These are phyloP conservation scores for Cadophora luteo-olivacea DNA, from an alignment of 2,329 filamentous ascomycete genomes.

Conservation along the genomic window DNA sequence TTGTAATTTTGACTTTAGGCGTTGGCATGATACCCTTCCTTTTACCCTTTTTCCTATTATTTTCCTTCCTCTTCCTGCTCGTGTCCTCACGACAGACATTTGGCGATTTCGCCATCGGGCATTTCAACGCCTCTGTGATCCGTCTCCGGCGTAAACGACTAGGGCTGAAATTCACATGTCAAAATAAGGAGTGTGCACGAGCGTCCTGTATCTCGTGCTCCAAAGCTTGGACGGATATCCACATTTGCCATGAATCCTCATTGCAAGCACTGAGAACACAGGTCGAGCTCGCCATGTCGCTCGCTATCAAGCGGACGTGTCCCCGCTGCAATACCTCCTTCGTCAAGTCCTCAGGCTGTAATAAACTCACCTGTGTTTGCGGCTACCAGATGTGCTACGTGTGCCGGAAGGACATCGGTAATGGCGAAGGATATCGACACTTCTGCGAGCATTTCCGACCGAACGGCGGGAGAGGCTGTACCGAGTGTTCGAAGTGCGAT, in stretches of 20 bases:
- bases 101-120: constrained; percentile 49
- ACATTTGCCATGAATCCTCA: constrained; percentile 87
- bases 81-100: constrained; percentile 52
- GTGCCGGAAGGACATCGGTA: constrained; percentile 77
- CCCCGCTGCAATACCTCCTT: constrained; percentile 90
- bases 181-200: constrained; percentile 69
- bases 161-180: constrained; percentile 80
- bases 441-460: constrained; percentile 96
- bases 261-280: constrained; percentile 84
- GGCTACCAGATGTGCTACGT: constrained; percentile 99
- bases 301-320: constrained; percentile 93
- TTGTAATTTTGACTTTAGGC: constrained; percentile 56
- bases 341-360: constrained; percentile 93
- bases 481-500: constrained; percentile 81
- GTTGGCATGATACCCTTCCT: constrained; percentile 63
- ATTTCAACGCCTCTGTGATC: constrained; percentile 65
- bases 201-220: constrained; percentile 82
- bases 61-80: constrained; percentile 53
- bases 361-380: constrained; percentile 94
- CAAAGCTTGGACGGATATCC: constrained; percentile 86
- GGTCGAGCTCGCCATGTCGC: constrained; percentile 90
- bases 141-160: constrained; percentile 74
- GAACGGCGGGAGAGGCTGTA: constrained; percentile 76
- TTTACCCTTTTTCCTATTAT: constrained; percentile 57
- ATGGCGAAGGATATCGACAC: constrained; percentile 82